These are phyloP conservation scores for Graphiopsis chlorocephala DNA, from an alignment of 2,329 filamentous ascomycete genomes.

Conservation along the genomic window DNA sequence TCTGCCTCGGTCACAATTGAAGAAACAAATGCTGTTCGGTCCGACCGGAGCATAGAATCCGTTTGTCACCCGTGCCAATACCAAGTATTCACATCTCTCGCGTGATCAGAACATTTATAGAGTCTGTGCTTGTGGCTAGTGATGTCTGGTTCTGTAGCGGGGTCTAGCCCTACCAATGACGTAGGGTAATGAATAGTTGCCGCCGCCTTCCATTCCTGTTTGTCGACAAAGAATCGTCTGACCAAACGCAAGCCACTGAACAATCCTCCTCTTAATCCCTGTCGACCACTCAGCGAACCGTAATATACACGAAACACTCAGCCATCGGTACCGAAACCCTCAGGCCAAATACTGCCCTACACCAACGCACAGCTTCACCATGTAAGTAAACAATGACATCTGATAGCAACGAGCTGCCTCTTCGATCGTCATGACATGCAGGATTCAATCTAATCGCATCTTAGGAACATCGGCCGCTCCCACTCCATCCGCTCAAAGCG, in stretches of 20 bases:
- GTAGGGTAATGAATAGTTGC: background rate
- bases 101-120: background rate
- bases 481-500: constrained; percentile 70
- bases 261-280: background rate
- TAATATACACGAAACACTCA: background rate
- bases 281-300: background rate
- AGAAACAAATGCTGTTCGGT: background rate
- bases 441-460: background rate
- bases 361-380: background rate
- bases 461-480: constrained; percentile 51
- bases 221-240: background rate
- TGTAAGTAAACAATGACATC: constrained; percentile 12
- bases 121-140: background rate
- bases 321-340: background rate
- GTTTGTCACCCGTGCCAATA: background rate
- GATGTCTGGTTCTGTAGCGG: background rate
- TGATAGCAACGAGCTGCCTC: constrained; percentile 1
- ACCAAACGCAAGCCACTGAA: background rate
- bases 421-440: background rate
- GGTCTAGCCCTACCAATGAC: background rate
- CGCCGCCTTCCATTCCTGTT: background rate
- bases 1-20: background rate
- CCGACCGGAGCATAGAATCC: background rate
- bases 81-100: background rate
- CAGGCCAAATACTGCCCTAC: background rate